Percentiles rank a stretch among this genome's conserved stretches.
phyloP scores from a whole-genome alignment of 306 rosid genomes.

The Parietaria judaica region DNA sequence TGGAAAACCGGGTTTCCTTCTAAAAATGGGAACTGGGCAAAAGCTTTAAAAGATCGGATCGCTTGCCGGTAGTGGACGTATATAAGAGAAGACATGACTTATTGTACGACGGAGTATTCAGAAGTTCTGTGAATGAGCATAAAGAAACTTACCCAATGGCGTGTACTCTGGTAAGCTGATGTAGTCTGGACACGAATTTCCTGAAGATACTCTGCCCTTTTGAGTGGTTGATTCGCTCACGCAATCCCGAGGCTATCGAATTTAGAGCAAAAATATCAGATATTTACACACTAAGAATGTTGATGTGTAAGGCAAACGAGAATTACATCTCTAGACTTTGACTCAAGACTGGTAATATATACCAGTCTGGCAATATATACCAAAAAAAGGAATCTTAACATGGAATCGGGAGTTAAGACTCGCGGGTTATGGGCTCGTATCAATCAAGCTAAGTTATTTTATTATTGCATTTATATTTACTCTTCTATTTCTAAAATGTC shows the following conservation, averaged over 20 bases:
- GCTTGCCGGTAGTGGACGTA: not conserved
- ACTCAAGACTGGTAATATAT: not conserved
- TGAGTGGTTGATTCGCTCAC: slow-evolving; percentile 25
- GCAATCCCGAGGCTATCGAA: slow-evolving; percentile 83
- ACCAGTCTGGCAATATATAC: not conserved
- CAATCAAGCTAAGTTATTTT: no score
- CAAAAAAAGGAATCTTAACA: not conserved
- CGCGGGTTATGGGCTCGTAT: not conserved
- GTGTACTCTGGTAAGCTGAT: slow-evolving; percentile 57
- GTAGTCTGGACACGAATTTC: slow-evolving; percentile 60
- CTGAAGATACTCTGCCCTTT: slow-evolving; percentile 37
- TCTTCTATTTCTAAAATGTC: no score
- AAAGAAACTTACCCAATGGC: slow-evolving; percentile 34
- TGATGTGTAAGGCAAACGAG: not conserved
- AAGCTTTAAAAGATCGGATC: no score
- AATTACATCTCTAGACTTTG: not conserved
- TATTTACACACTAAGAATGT: slow-evolving; percentile 6
- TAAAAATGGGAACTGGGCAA: no score
- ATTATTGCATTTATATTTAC: no score
- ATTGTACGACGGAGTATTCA: not conserved
- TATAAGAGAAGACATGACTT: not conserved
- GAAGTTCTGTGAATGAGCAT: no score
- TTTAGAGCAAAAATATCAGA: not conserved
- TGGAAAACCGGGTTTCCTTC: no score
- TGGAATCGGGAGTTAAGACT: no score